Base-by-base conservation (phyloP, 768 basidiomycete species). In the Strobilomyces dryophilus region DNA sequence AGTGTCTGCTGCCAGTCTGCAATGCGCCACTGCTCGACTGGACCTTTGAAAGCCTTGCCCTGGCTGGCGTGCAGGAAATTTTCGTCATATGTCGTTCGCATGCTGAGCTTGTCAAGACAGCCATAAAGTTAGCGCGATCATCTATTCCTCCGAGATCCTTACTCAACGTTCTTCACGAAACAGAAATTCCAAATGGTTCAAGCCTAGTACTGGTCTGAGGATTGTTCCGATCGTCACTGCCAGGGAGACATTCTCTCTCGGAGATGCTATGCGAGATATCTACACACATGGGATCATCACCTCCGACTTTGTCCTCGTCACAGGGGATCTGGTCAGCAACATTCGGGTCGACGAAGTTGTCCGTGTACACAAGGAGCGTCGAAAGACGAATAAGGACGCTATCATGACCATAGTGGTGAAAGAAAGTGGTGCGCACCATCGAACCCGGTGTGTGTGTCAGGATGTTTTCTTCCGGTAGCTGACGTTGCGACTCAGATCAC, bases 351-450 rank as follows among this genome's bases (percentile, higher is more conserved):
- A 92, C 61, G 89, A 92, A 61, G 89, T 94, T 49, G 88, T 97
- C 45, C 80, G 85, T 43, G 83, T 82, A 57, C 95, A 98, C 75
- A 93, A 88, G 76, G 89, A 89, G 68, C 76, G 93, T 47, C 77
- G 92, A 55, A 87, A 85, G 70, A 80, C 76, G 54, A 92, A 95
- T 70, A 91, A 92, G 74, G 90, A 98, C 66, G 90, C 88, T 36
- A 92, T 94, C 64, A 94, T 99, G 92, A 94, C 93, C 26, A 92
- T 98, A 77, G 92, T 92, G 14, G 88, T 90, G 53, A 91, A 90
- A 70, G 84, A 88, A 71, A 82, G 82, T 60, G 87, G 87, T 14
- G 77, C 76, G 8, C 72, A 66, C 56, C 91, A 90, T 71, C 76
- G 88, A 45, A 89, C 89, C 45, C 81, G 86, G 90, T 88, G 58